Conservation (phyloP, 2,329 filamentous ascomycete genomes). For the Ampelomyces quisqualis region DNA sequence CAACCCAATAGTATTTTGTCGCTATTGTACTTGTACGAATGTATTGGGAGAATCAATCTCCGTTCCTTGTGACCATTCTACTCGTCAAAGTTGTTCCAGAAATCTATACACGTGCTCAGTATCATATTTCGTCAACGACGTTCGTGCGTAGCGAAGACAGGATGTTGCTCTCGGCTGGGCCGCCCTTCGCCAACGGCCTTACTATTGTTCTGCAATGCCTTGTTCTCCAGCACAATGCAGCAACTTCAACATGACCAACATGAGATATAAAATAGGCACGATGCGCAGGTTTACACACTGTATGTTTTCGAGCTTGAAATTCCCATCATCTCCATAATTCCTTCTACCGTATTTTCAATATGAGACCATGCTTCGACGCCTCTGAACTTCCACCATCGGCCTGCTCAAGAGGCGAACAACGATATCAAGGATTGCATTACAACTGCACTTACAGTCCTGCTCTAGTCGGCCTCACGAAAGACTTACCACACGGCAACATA, state of each 20-base stretch:
- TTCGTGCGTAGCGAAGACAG: neutral
- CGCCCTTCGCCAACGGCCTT: conserved; percentile 2
- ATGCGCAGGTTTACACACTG: neutral
- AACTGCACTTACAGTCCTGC: neutral
- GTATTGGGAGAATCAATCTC: conserved; percentile 15
- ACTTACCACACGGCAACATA: no score
- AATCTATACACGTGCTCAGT: no score
- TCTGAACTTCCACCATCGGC: neutral
- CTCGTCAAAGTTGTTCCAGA: no score
- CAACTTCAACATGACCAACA: neutral
- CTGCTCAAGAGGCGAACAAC: neutral
- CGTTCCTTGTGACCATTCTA: conserved; percentile 10
- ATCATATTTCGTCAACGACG: no score
- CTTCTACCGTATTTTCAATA: neutral
- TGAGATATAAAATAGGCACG: neutral
- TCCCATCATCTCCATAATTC: neutral
- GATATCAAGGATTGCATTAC: neutral
- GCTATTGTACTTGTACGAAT: conserved; percentile 17
- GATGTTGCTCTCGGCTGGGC: neutral
- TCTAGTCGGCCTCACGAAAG: neutral
- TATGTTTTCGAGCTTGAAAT: neutral
- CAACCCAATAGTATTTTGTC: conserved; percentile 8
- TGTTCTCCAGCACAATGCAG: neutral
- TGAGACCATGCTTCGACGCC: conserved; percentile 1
- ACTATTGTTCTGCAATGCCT: conserved; percentile 5